These are phyloP conservation scores for Aspergillus sp. DNA, from an alignment of 2,329 filamentous ascomycete species.

Conservation along the genomic window DNA sequence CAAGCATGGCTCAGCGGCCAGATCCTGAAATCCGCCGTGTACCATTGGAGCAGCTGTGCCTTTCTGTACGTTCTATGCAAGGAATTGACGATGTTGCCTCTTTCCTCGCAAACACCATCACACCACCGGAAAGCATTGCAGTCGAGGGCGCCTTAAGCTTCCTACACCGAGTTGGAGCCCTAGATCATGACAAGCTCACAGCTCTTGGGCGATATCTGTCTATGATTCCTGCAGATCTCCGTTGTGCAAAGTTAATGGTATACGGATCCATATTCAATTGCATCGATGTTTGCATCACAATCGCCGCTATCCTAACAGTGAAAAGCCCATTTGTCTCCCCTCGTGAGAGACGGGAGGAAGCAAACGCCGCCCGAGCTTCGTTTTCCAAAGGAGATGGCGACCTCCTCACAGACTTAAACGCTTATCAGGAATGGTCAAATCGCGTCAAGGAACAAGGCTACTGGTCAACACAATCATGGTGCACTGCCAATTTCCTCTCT, in stretches of 20 bases:
- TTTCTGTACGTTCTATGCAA: slow-evolving; percentile 88
- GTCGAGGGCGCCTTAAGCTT: slow-evolving; percentile 82
- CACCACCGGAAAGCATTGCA: slow-evolving; percentile 80
- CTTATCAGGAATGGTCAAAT: slow-evolving; percentile 79
- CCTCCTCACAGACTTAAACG: slow-evolving; percentile 79
- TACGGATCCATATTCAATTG: slow-evolving; percentile 94
- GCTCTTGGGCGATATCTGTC: slow-evolving; percentile 90
- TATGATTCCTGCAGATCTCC: slow-evolving; percentile 89
- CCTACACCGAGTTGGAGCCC: slow-evolving; percentile 80
- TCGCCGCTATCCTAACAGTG: slow-evolving; percentile 88
- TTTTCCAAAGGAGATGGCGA: slow-evolving; percentile 83
- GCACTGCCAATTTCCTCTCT: slow-evolving; percentile 80
- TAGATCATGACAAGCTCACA: slow-evolving; percentile 83
- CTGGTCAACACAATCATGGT: slow-evolving; percentile 64
- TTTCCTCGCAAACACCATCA: slow-evolving; percentile 84
- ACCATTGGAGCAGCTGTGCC: slow-evolving; percentile 87
- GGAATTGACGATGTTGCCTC: slow-evolving; percentile 76
- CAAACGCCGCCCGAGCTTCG: slow-evolving; percentile 70
- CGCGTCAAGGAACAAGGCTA: slow-evolving; percentile 53
- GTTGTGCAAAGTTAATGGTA: slow-evolving; percentile 92
- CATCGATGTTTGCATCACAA: slow-evolving; percentile 81
- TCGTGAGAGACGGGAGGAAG: slow-evolving; percentile 76
- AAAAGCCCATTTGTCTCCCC: slow-evolving; percentile 85
- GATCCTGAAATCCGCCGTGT: slow-evolving; percentile 93
- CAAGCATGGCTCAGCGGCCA: slow-evolving; percentile 79